phyloP scores from a whole-genome alignment of 1,284 basidiomycete genomes.

The Melampsora abietis-canadensis region DNA sequence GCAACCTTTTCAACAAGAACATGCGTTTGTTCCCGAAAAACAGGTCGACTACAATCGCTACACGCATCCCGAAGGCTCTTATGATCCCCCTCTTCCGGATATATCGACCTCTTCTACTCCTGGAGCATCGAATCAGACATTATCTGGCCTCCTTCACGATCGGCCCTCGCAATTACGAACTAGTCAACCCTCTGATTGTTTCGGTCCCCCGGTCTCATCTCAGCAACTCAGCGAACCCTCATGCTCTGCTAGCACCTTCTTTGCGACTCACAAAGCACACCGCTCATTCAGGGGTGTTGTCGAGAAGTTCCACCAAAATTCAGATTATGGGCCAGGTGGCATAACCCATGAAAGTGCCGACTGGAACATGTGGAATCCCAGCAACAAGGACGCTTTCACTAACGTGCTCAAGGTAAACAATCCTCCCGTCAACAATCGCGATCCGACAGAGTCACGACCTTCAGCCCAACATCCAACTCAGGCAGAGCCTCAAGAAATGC shows the following conservation, averaged over 20 bases:
- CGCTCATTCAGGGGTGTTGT: conserved; percentile 25
- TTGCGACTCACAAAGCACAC: conserved; percentile 40
- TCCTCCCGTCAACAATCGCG: background rate
- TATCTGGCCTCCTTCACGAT: background rate
- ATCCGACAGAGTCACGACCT: background rate
- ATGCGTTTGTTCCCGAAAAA: background rate
- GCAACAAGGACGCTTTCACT: background rate
- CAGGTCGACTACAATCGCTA: background rate
- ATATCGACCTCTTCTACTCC: background rate
- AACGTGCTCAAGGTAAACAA: background rate
- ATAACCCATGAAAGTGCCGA: background rate
- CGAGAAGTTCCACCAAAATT: conserved; percentile 29
- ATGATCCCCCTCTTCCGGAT: background rate
- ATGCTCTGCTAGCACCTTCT: conserved; percentile 31
- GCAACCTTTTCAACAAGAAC: background rate
- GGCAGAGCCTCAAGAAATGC: background rate
- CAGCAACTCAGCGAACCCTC: background rate
- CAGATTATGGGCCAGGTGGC: no score
- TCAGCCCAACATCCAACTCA: background rate
- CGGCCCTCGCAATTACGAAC: conserved; percentile 1
- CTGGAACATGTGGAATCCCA: background rate
- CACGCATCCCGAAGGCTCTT: background rate
- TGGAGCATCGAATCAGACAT: background rate
- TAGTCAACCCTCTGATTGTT: background rate
- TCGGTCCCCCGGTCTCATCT: background rate